These are phyloP conservation scores for Aspergillus sp. DNA, from an alignment of 2,329 filamentous ascomycete genomes.

Conservation along the genomic window DNA sequence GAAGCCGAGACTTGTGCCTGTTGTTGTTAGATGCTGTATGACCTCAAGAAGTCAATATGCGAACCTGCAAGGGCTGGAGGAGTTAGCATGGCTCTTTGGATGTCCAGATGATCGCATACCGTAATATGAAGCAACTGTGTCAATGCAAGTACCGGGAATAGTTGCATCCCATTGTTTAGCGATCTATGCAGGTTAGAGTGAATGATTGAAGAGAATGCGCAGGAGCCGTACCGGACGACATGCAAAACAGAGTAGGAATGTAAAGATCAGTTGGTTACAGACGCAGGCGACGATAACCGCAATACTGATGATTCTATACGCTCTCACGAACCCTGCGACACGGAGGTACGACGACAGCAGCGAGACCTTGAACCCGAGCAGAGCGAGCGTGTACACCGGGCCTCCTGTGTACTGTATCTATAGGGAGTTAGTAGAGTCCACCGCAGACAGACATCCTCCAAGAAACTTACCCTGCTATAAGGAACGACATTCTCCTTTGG, in stretches of 20 bases:
- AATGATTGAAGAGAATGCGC: background rate
- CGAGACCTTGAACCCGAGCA: constrained; percentile 49
- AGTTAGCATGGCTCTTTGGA: background rate
- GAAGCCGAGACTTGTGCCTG: constrained; percentile 22
- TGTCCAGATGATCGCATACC: constrained; percentile 1
- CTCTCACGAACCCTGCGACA: constrained; percentile 40
- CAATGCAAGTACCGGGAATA: constrained; percentile 40
- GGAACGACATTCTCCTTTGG: constrained; percentile 22
- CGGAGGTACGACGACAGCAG: constrained; percentile 48
- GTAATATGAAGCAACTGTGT: constrained; percentile 44
- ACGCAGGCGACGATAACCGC: constrained; percentile 34
- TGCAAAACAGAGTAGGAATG: constrained; percentile 23
- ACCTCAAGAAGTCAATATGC: background rate
- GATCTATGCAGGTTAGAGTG: constrained; percentile 17
- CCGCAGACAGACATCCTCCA: background rate
- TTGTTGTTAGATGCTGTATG: background rate
- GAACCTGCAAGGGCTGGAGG: constrained; percentile 8
- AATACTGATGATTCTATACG: constrained; percentile 34
- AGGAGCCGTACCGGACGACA: constrained; percentile 26
- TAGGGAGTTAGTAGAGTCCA: background rate
- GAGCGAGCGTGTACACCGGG: constrained; percentile 24
- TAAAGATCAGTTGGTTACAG: constrained; percentile 38
- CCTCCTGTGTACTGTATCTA: constrained; percentile 29
- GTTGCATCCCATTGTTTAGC: constrained; percentile 44
- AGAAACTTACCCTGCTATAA: constrained; percentile 23